A percentile compares a stretch with the other conserved stretches of the same genome.
phyloP scores from a whole-genome alignment of 1,284 basidiomycete genomes.

The Boletus sp. region DNA sequence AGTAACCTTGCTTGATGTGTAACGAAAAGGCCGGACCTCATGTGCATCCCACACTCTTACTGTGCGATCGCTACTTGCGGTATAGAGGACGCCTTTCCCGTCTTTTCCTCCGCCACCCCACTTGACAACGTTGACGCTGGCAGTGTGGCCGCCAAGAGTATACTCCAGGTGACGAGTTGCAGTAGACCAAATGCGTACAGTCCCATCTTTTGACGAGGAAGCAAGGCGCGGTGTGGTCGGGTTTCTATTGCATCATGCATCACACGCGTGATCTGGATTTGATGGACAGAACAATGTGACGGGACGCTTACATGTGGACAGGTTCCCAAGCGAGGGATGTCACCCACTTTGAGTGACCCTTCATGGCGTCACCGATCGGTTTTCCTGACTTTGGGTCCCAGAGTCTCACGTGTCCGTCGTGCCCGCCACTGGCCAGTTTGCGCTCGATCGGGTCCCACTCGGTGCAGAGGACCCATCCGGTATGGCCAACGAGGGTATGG shows the following conservation, averaged over 20 bases:
- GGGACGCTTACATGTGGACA: slow-evolving; percentile 72
- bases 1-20: slow-evolving; percentile 7
- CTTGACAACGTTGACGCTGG: slow-evolving; percentile 92
- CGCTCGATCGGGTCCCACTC: slow-evolving; percentile 97
- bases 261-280: slow-evolving; percentile 8
- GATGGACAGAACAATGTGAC: slow-evolving; percentile 1
- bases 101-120: slow-evolving; percentile 85
- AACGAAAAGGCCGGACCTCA: slow-evolving; percentile 49
- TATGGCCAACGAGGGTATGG: slow-evolving; percentile 86
- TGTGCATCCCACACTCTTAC: slow-evolving; percentile 94
- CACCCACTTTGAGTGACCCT: slow-evolving; percentile 97
- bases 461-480: slow-evolving; percentile 95
- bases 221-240: slow-evolving; percentile 82
- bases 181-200: slow-evolving; percentile 92
- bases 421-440: slow-evolving; percentile 88
- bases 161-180: slow-evolving; percentile 77
- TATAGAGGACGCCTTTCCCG: slow-evolving; percentile 85
- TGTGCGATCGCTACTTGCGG: slow-evolving; percentile 92
- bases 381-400: slow-evolving; percentile 94
- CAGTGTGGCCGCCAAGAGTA: slow-evolving; percentile 91
- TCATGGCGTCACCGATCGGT: slow-evolving; percentile 80
- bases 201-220: slow-evolving; percentile 95
- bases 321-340: slow-evolving; percentile 98
- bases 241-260: slow-evolving; percentile 52
- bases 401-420: slow-evolving; percentile 86